Evolutionary conservation across 768 basidiomycete genomes (phyloP).

Genomic region (Russula abietina): DNA sequence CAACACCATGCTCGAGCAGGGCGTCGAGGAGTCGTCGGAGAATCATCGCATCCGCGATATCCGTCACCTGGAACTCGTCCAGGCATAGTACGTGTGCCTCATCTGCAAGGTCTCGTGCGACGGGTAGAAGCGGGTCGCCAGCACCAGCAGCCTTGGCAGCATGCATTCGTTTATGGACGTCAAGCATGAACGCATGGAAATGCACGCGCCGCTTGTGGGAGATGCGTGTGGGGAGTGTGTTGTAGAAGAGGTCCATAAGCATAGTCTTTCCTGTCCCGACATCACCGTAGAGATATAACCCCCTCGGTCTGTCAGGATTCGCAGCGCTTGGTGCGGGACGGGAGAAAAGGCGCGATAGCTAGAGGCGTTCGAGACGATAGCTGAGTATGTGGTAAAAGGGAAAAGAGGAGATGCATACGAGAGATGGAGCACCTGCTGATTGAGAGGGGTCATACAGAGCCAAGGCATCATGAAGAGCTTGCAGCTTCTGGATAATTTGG

Average conservation of each 20-base stretch:
- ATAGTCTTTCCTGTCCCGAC: conserved; percentile 98
- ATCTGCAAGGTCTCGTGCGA: conserved; percentile 81
- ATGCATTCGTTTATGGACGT: conserved; percentile 91
- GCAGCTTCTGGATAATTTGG: conserved; percentile 74
- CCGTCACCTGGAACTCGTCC: conserved; percentile 98
- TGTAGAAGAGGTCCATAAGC: conserved; percentile 98
- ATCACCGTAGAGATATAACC: conserved; percentile 92
- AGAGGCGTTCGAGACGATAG: not conserved
- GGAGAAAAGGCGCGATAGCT: conserved; percentile 22
- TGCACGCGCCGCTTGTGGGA: conserved; percentile 83
- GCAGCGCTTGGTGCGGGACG: conserved; percentile 19
- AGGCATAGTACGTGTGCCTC: conserved; percentile 89
- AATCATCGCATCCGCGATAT: conserved; percentile 98
- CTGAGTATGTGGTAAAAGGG: not conserved
- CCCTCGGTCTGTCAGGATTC: conserved; percentile 41
- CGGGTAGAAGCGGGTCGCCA: conserved; percentile 82
- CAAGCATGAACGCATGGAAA: conserved; percentile 99
- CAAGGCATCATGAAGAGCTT: conserved; percentile 71
- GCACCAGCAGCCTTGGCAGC: conserved; percentile 61
- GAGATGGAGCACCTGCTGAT: conserved; percentile 29
- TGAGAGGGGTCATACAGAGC: conserved; percentile 60
- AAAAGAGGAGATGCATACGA: conserved; percentile 28
- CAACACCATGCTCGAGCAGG: conserved; percentile 82
- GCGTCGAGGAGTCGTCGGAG: conserved; percentile 81
- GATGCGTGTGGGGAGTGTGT: conserved; percentile 63